Base-by-base conservation (phyloP, 208 protist genomes). In the Leishmania martiniquensis region DNA sequence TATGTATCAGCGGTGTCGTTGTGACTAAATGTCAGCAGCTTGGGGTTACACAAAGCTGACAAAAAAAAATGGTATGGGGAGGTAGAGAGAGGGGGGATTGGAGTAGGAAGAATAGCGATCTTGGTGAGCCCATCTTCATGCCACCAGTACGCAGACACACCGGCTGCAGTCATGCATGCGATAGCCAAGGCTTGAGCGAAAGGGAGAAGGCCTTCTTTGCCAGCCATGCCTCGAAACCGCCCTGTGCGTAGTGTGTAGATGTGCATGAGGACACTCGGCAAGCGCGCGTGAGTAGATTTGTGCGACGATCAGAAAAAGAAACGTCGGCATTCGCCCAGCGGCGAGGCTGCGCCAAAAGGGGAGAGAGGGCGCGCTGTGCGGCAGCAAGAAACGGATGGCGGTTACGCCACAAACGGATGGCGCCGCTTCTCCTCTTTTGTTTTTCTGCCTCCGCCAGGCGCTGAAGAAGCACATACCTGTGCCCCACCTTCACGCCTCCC, bases 31-130 rank as follows among this genome's bases (percentile, higher is more conserved):
- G n/a, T n/a, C n/a, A n/a, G n/a, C n/a, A n/a, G n/a, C n/a, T n/a
- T n/a, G n/a, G n/a, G 63, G 12, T 39, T 39, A 68, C 15, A 68
- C 9, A 68, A 45, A 15, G 34, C 63, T 22, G 25, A 68, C 0
- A 25, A 39, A 45, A 45, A 10, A 32, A 12, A 51, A 63, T n/a
- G n/a, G n/a, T n/a, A n/a, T n/a, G n/a, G n/a, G n/a, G n/a, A n/a
- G n/a, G n/a, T n/a, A n/a, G n/a, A 75, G 51, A 75, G 51, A 74
- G 49, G n/a, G 32, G n/a, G 52, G 55, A n/a, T 22, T 9, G 67
- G 12, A 34, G 45, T 71, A 37, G 57, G 29, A 63, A 63, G 57
- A 63, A 29, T 29, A 13, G 57, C 12, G 52, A 32, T 63, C 57
- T 37, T 25, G 32, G 15, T 29, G 29, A 13, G 9, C 54, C 9